A percentile compares a stretch with the other conserved stretches of the same genome.
Evolutionary conservation across 2,329 filamentous ascomycete genomes (phyloP).

Genomic region (Trichoderma afroharzianum): DNA sequence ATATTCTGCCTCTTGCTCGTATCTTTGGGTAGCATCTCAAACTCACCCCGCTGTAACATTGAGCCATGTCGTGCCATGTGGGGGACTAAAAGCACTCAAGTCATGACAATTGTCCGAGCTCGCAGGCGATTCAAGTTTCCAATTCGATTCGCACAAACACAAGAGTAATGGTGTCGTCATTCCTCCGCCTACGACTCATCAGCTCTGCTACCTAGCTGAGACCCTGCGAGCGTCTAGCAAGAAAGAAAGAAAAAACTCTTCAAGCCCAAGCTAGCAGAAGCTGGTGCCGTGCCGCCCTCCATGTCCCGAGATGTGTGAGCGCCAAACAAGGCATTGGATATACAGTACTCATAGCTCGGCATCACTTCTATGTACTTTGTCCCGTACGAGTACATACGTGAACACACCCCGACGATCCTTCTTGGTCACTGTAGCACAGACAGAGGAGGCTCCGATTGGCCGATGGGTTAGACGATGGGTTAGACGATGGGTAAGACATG

Average conservation of each 20-base stretch:
- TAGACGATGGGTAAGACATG: not conserved
- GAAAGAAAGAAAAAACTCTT: not conserved
- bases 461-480: not conserved
- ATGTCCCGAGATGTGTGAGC: not conserved
- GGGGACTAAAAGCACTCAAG: not conserved
- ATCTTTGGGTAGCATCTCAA: not conserved
- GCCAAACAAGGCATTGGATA: not conserved
- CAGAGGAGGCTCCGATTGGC: not conserved
- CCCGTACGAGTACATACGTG: not conserved
- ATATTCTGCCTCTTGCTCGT: not conserved
- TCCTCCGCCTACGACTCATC: not conserved
- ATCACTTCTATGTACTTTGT: not conserved
- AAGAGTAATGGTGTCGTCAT: constrained; percentile 7
- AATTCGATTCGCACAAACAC: not conserved
- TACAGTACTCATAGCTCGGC: not conserved
- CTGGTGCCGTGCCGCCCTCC: not conserved
- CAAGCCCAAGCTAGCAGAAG: not conserved
- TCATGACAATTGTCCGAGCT: not conserved
- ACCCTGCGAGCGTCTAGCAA: not conserved
- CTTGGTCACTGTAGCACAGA: not conserved
- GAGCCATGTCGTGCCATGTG: not conserved
- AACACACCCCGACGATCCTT: not conserved
- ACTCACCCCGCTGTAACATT: not conserved
- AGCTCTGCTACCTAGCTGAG: not conserved
- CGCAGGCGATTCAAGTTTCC: not conserved